Evolutionary conservation across 495 filamentous ascomycete genomes (phyloP), one percentile per base, ranked within the genome.

Genomic region (Endocarpon pusillum): DNA sequence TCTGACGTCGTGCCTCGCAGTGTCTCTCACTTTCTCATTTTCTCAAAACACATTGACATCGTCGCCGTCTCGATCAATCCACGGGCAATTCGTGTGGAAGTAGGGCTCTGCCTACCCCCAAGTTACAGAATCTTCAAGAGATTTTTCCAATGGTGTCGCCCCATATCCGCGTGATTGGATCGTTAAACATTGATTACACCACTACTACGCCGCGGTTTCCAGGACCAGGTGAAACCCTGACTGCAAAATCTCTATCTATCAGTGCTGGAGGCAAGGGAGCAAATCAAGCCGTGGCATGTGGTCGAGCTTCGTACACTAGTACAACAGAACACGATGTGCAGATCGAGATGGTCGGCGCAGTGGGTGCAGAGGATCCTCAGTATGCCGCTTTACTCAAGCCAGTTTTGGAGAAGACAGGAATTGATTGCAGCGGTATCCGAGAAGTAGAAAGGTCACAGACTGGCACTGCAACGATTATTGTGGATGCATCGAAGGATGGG

Each of bases 221-320:
- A 2, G 52, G 59, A 0, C 67, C 78, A 3, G 89, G 89, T 38
- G 89, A 97, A 47, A 97, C 89, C 3, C 67, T 97, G 24, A 86
- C 77, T 2, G 64, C 82, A n/a, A 64, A 59, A 35, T 70, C 71
- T 4, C 91, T 89, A 62, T 62, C 67, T 48, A 80, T 72, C 26
- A 85, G 78, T 32, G 72, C 75, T 10, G 89, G 89, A 35, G 89
- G 89, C 26, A 97, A 97, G 58, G 89, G 89, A 40, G 83, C 84
- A 21, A 97, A 97, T 62, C 89, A 96, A 58, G 84, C 84, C 29
- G 80, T 93, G 26, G 87, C 87, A 4, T 73, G 67, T 45, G 68
- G 66, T 0, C 66, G 79, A 1, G 57, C 80, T 8, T 75, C 71
- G 0, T 68, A 74, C 38, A 55, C 19, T 11, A 32, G 32, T 12